Evolutionary conservation across 257 asterid species (phyloP), one percentile per base, ranked within the genome.

Genomic region (Nicotiana otophora): DNA sequence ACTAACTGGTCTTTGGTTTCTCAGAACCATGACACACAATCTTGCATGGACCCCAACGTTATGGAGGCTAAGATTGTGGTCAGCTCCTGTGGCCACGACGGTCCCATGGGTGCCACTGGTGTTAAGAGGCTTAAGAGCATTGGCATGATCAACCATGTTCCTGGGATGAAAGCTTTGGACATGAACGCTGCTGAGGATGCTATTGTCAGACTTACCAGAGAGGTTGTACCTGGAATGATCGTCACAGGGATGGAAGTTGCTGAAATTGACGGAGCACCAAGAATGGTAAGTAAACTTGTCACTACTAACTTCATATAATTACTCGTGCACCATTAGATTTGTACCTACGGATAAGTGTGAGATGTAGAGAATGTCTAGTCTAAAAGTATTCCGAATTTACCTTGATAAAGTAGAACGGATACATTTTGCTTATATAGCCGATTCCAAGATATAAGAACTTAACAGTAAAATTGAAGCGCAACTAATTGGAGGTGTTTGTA

Each of bases 171-270:
- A 85, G 98, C 98, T 31, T 91, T 95, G 26, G 98, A 95, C 86
- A 95, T 95, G 98, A 95, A 95, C 84, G 33, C 96, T 3, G 98
- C 98, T 3, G 98, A 95, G 88, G 98, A 95, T 70, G 98, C 97
- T 19, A 95, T 95, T 23, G 98, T 95, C 26, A 89, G 88, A 86
- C 94, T 92, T 7, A 95, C 98, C 0, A 87, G 98, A 82, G 98
- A 95, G 85, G 82, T 95, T 17, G 98, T 95, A 1, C 98, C 98
- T 0, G 98, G 98, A 7, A 95, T 95, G 98, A 95, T 95, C 26
- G 97, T 95, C 2, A 93, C 98, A 3, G 98, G 98, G 31, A 95
- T 95, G 98, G 98, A 95, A 84, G 98, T 95, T 51, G 98, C 98
- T 1, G 98, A 95, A 57, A 95, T 95, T 42, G 98, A 95, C 64